phyloP scores from a whole-genome alignment of 2,329 filamentous ascomycete genomes.

The Talaromyces albobiverticillius region DNA sequence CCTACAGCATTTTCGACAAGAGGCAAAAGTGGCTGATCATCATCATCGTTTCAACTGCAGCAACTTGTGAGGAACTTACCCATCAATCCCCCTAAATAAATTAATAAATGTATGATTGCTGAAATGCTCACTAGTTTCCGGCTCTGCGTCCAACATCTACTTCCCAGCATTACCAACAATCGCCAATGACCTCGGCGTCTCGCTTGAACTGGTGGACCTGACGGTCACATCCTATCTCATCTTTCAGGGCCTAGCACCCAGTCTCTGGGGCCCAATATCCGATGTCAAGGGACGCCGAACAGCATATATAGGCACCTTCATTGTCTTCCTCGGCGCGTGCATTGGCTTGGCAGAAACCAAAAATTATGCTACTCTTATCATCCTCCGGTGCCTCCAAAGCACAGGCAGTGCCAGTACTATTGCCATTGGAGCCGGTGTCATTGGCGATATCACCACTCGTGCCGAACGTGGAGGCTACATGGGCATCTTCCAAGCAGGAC shows the following conservation, averaged over 20 bases:
- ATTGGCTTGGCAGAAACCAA: conserved; percentile 39
- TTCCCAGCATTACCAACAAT: conserved; percentile 45
- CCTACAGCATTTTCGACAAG: conserved; percentile 52
- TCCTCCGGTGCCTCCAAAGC: conserved; percentile 43
- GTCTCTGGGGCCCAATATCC: conserved; percentile 40
- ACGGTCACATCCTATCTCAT: conserved; percentile 46
- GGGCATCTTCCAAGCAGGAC: conserved; percentile 38
- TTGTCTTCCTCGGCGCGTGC: conserved; percentile 39
- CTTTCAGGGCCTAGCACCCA: conserved; percentile 42
- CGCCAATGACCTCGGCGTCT: conserved; percentile 38
- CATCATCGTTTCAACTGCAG: conserved; percentile 47
- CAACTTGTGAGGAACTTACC: conserved; percentile 43
- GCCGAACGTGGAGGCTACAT: conserved; percentile 43
- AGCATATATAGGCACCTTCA: conserved; percentile 38
- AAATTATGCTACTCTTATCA: conserved; percentile 38
- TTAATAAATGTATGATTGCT: not conserved
- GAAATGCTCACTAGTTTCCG: too few species aligned
- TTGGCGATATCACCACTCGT: conserved; percentile 42
- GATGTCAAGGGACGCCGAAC: conserved; percentile 41
- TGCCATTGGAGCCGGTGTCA: conserved; percentile 41
- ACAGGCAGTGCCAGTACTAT: conserved; percentile 44
- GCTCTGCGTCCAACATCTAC: conserved; percentile 43
- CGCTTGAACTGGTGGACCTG: conserved; percentile 37
- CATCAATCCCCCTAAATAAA: not conserved
- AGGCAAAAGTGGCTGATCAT: conserved; percentile 51